These are phyloP conservation scores for Wallacemonas collosoma DNA, from an alignment of 208 protist genomes.

Conservation along the genomic window DNA sequence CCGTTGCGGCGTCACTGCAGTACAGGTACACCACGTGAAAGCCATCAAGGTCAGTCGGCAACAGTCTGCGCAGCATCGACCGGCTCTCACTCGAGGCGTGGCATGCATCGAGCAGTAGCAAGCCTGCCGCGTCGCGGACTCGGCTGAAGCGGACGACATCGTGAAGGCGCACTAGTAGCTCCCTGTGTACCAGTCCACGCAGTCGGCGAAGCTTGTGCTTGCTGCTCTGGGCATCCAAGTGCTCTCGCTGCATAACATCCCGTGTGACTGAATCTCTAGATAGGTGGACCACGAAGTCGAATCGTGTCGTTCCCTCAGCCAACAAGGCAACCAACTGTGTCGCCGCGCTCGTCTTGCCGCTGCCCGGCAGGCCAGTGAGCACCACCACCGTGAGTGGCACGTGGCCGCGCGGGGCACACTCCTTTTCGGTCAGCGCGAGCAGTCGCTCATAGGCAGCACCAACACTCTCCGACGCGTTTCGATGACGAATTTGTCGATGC, in stretches of 20 bases:
- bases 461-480: conserved; percentile 40
- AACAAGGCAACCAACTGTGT: not conserved
- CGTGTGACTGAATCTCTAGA: conserved; percentile 56
- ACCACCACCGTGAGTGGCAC: conserved; percentile 57
- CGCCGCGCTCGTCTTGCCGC: conserved; percentile 66
- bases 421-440: conserved; percentile 35
- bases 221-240: conserved; percentile 48
- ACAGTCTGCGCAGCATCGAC: conserved; percentile 26
- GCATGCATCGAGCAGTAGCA: conserved; percentile 85
- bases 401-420: conserved; percentile 11
- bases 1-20: conserved; percentile 41
- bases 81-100: conserved; percentile 54
- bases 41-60: conserved; percentile 28
- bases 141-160: conserved; percentile 24
- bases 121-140: conserved; percentile 19
- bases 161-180: conserved; percentile 21
- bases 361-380: conserved; percentile 71
- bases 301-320: conserved; percentile 19
- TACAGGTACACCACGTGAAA: conserved; percentile 52
- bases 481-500: conserved; percentile 33
- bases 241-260: conserved; percentile 30
- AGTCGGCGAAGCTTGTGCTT: conserved; percentile 73
- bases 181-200: conserved; percentile 45
- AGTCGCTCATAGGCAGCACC: conserved; percentile 42
- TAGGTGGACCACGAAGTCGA: conserved; percentile 52